Conservation (phyloP, 2,329 filamentous ascomycete genomes). For the Teratosphaeria nubilosa region DNA sequence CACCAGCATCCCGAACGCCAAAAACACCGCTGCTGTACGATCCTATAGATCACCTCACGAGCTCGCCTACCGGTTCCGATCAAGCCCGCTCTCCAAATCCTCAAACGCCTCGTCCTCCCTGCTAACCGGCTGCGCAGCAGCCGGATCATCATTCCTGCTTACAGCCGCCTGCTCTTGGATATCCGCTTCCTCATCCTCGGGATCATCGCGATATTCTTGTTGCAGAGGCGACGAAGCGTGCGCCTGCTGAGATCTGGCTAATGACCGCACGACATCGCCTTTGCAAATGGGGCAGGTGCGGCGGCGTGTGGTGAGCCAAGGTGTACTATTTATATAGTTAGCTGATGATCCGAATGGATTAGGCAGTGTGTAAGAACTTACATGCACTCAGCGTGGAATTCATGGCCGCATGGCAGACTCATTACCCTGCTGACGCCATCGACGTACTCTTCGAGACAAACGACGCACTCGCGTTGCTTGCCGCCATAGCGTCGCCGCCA, state of each 20-base stretch:
- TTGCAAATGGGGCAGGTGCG: slow-evolving; percentile 99
- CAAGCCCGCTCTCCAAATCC: slow-evolving; percentile 25
- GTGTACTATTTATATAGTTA: slow-evolving; percentile 52
- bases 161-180: slow-evolving; percentile 24
- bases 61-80: background rate
- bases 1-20: background rate
- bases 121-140: slow-evolving; percentile 21
- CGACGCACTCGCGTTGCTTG: slow-evolving; percentile 77
- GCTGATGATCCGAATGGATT: background rate
- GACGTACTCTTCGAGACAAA: slow-evolving; percentile 92
- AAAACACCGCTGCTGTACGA: background rate
- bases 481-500: slow-evolving; percentile 52
- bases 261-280: slow-evolving; percentile 69
- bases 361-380: slow-evolving; percentile 45
- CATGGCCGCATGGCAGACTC: slow-evolving; percentile 93
- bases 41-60: background rate
- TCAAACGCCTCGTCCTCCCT: slow-evolving; percentile 25
- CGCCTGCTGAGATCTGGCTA: slow-evolving; percentile 11
- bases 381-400: slow-evolving; percentile 98
- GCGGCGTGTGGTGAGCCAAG: slow-evolving; percentile 89
- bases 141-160: slow-evolving; percentile 23
- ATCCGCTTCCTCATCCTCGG: slow-evolving; percentile 18
- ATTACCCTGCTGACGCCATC: slow-evolving; percentile 92
- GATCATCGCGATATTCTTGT: slow-evolving; percentile 8
- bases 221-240: slow-evolving; percentile 8